Evolutionary conservation across 345 rosid species (phyloP).

Genomic region (Eucalyptus marginata): DNA sequence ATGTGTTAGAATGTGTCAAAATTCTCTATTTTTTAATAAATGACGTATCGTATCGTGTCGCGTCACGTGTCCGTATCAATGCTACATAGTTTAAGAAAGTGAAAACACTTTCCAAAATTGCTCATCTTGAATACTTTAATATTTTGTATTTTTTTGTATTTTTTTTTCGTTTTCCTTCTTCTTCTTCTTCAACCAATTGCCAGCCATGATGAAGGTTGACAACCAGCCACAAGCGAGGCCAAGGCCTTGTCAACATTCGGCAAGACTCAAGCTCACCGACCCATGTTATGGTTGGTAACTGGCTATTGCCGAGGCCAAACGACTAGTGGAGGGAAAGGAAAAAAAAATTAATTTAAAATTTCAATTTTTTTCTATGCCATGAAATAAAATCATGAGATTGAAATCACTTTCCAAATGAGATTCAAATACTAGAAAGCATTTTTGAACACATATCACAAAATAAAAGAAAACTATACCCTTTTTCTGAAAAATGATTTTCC

Average conservation of each 20-base stretch:
- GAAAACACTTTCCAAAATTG: too few relatives aligned
- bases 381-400: neutral
- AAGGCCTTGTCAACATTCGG: too few relatives aligned
- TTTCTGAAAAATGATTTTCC: neutral
- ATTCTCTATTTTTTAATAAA: rapidly evolving
- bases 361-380: neutral
- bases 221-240: neutral
- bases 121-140: too few relatives aligned
- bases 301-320: rapidly evolving
- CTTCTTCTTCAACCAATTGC: too few relatives aligned
- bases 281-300: rapidly evolving
- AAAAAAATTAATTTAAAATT: neutral
- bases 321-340: rapidly evolving
- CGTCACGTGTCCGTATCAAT: rapidly evolving
- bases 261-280: rapidly evolving
- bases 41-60: rapidly evolving
- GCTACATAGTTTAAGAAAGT: rapidly evolving
- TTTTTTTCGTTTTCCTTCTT: too few relatives aligned
- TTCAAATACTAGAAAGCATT: rapidly evolving
- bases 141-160: too few relatives aligned
- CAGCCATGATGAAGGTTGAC: too few relatives aligned
- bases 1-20: rapidly evolving
- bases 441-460: neutral
- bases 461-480: neutral
- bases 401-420: neutral